Conservation (phyloP, 331 rosid genomes). For the Spiraea crenata region DNA sequence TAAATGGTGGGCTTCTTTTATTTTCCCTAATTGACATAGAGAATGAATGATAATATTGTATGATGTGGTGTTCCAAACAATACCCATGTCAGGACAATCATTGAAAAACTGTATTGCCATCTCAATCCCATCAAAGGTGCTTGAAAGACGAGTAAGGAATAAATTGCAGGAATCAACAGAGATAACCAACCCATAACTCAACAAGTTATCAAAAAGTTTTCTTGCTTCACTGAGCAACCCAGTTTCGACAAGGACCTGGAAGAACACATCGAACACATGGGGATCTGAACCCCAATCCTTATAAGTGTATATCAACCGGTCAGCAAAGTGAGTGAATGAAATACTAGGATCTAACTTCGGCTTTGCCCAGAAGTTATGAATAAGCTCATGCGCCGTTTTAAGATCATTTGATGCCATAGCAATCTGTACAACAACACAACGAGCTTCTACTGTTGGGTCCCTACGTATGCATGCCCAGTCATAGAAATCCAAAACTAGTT, state of each 20-base stretch:
- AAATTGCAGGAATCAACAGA: constrained; percentile 80
- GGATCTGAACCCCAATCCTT: constrained; percentile 88
- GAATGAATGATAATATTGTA: constrained; percentile 66
- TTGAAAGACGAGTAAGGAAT: constrained; percentile 52
- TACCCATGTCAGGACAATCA: constrained; percentile 56
- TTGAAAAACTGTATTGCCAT: constrained; percentile 49
- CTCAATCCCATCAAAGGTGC: constrained; percentile 42
- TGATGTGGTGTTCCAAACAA: constrained; percentile 68
- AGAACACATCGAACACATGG: constrained; percentile 65
- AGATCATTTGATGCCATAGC: constrained; percentile 66
- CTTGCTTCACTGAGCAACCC: constrained; percentile 62
- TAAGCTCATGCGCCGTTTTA: constrained; percentile 47
- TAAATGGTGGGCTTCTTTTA: constrained; percentile 73
- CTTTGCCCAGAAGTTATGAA: constrained; percentile 66
- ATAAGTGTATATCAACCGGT: constrained; percentile 73
- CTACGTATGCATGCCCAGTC: constrained; percentile 67
- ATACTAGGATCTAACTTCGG: constrained; percentile 41
- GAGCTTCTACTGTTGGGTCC: constrained; percentile 64
- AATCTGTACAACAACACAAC: constrained; percentile 69
- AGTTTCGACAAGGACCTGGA: constrained; percentile 70
- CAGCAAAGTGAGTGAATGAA: constrained; percentile 44
- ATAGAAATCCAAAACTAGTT: constrained; percentile 63
- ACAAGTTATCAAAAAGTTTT: constrained; percentile 53
- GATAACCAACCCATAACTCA: constrained; percentile 59
- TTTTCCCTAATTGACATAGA: constrained; percentile 60